Evolutionary conservation across 2,329 filamentous ascomycete species (phyloP).

Genomic region (Alternaria longipes): DNA sequence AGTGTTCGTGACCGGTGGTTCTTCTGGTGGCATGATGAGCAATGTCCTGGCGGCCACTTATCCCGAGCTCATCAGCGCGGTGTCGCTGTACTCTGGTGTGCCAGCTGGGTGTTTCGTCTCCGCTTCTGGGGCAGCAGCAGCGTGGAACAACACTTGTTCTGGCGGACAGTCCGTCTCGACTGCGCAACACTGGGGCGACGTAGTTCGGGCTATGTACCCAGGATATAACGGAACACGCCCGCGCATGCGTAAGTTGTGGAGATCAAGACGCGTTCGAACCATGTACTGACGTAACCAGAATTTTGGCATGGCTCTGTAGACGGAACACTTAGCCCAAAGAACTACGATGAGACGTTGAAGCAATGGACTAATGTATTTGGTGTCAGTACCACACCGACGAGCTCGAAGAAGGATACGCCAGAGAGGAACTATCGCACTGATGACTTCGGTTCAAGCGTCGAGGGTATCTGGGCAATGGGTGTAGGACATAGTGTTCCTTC

Average conservation of each 20-base stretch:
- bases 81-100: conserved; percentile 62
- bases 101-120: conserved; percentile 64
- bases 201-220: conserved; percentile 60
- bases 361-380: conserved; percentile 48
- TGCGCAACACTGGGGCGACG: conserved; percentile 60
- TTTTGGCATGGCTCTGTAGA: conserved; percentile 67
- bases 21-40: conserved; percentile 56
- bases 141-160: conserved; percentile 64
- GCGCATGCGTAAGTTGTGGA: conserved; percentile 52
- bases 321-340: conserved; percentile 60
- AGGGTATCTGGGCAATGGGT: conserved; percentile 41
- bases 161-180: conserved; percentile 58
- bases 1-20: conserved; percentile 65
- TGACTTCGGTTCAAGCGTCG: conserved; percentile 39
- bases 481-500: conserved; percentile 40
- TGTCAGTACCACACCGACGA: conserved; percentile 33
- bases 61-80: conserved; percentile 63
- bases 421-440: conserved; percentile 42
- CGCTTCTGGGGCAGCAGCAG: conserved; percentile 52
- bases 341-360: conserved; percentile 63
- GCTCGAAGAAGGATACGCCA: conserved; percentile 36
- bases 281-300: conserved; percentile 42
- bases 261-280: not conserved
- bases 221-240: conserved; percentile 62
- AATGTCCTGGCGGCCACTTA: conserved; percentile 63